Conservation (phyloP, 495 filamentous ascomycete genomes). For the Glutinoglossum americanum region DNA sequence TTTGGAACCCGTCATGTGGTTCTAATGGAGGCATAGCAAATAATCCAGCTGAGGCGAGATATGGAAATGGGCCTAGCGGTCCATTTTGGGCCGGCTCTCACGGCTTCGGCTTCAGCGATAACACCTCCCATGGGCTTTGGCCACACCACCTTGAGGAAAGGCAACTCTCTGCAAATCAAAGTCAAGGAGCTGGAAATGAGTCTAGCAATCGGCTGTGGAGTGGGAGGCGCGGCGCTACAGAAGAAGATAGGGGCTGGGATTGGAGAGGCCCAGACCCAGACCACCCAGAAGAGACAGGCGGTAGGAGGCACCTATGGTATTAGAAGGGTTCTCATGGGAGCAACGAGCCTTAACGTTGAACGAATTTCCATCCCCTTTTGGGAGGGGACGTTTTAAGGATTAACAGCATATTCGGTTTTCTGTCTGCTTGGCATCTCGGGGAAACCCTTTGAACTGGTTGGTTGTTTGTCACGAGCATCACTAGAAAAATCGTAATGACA, state of each 20-base stretch:
- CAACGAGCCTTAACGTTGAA: not conserved
- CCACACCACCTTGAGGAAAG: not conserved
- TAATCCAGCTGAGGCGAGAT: not conserved
- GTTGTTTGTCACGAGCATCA: too few species aligned
- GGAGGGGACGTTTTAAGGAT: not conserved
- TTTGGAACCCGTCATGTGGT: slow-evolving; percentile 23
- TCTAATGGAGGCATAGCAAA: not conserved
- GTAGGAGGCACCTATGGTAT: not conserved
- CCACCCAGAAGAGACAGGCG: not conserved
- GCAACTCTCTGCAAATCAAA: not conserved
- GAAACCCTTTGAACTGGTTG: too few species aligned
- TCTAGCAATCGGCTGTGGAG: not conserved
- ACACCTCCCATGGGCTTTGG: not conserved
- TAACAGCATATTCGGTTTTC: too few species aligned
- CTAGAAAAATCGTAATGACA: too few species aligned
- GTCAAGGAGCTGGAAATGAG: not conserved
- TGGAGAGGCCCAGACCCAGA: not conserved
- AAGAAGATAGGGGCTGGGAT: not conserved
- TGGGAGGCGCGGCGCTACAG: not conserved
- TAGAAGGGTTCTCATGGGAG: not conserved
- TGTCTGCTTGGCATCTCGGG: too few species aligned
- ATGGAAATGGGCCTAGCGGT: not conserved
- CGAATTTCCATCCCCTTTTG: not conserved
- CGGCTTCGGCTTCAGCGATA: not conserved
- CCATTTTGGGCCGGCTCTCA: not conserved